Percentiles rank a stretch among this genome's conserved stretches.
phyloP scores from a whole-genome alignment of 148 eudicot species.

The Spergularia marina region DNA sequence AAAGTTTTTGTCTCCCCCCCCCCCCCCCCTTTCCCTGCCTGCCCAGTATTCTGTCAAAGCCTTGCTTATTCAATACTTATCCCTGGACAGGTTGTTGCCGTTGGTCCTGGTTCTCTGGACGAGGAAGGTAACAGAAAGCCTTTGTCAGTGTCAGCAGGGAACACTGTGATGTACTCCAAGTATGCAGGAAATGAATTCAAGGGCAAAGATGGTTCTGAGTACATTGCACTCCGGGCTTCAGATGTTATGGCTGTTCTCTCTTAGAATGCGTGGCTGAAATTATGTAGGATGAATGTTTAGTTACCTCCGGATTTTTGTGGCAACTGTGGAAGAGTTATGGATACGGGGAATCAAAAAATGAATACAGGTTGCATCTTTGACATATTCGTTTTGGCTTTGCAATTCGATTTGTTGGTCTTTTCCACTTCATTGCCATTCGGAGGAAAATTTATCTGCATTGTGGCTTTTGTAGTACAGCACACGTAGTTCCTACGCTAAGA shows the following conservation, averaged over 20 bases:
- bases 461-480: too few relatives aligned
- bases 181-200: conserved; percentile 88
- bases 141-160: conserved; percentile 54
- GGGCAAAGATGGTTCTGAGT: conserved; percentile 75
- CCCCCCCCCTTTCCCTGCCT: background rate
- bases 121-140: conserved; percentile 76
- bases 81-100: conserved; percentile 57
- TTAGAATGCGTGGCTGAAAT: background rate
- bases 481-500: too few relatives aligned
- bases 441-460: too few relatives aligned
- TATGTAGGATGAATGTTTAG: conserved; percentile 13
- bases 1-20: too few relatives aligned
- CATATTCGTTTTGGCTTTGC: too few relatives aligned
- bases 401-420: too few relatives aligned
- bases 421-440: too few relatives aligned
- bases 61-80: background rate
- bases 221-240: conserved; percentile 63
- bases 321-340: conserved; percentile 6
- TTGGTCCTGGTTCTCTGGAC: conserved; percentile 77
- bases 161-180: conserved; percentile 80
- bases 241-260: conserved; percentile 74
- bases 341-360: too few relatives aligned
- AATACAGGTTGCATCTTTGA: too few relatives aligned
- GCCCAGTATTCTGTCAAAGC: background rate
- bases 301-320: conserved; percentile 19